Evolutionary conservation across 495 filamentous ascomycete genomes (phyloP), one percentile per base, ranked within the genome.

Genomic region (Diplogelasinospora grovesii): DNA sequence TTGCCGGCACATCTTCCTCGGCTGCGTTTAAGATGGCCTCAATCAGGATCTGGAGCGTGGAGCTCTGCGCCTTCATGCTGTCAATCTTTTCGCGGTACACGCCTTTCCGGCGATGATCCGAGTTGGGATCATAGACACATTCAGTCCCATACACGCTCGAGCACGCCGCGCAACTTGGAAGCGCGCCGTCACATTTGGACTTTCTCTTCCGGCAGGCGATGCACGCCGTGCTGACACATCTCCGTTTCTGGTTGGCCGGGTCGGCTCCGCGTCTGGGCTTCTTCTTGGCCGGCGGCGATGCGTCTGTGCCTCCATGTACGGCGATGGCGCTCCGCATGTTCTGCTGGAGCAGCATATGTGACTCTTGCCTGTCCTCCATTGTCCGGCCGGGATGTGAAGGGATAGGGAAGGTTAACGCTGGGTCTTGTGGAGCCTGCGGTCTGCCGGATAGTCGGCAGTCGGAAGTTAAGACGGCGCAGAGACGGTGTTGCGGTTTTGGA

Each of bases 71-170:
- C 54, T 90, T 86, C 53, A 90, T 74, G 49, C 81, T 85, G 60
- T 95, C 89, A 32, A 89, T 83, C 60, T 95, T 89, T 61, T 95
- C 87, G 61, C 88, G 89, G 60, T 95, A 96, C 8, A 96, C 92
- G 34, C 92, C 92, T 59, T 97, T 98, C 13, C 92, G 80, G 32
- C 92, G 83, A 57, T 95, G 88, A 60, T 98, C 92, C 40, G 86
- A 92, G 55, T 86, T 93, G 5, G 88, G 92, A 57, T 97, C 93
- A 70, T 97, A 98, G 36, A 94, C 71, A 62, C 89, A 88, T 48
- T 82, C 80, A 28, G 92, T 97, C 44, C 89, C 83, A 54, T 98
- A 98, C 27, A 98, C 93, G 32, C 87, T 93, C 18, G 86, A 78
- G 63, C 92, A 98, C 18, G 92, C 92, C 13, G 92, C 89, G 55